phyloP scores from a whole-genome alignment of 768 basidiomycete genomes.

The Termitomyces sp. region DNA sequence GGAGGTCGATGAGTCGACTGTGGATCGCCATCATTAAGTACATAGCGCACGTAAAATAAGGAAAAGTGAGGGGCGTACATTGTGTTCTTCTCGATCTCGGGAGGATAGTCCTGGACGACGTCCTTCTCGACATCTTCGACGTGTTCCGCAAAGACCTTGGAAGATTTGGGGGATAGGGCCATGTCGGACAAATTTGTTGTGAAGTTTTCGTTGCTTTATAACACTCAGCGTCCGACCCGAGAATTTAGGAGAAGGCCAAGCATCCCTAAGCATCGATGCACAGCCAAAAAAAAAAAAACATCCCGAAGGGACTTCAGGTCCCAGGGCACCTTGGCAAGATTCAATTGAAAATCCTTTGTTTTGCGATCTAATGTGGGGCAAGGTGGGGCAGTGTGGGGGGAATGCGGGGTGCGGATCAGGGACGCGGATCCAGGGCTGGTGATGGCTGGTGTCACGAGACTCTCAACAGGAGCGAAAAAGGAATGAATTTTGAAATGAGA shows the following conservation, averaged over 20 bases:
- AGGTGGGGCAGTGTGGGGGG: neutral
- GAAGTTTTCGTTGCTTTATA: neutral
- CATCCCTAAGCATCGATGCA: no score
- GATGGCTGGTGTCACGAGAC: neutral
- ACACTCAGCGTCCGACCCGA: neutral
- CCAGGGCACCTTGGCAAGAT: neutral
- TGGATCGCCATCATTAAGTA: neutral
- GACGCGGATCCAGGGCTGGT: neutral
- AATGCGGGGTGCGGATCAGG: neutral
- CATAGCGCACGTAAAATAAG: neutral
- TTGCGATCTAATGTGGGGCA: neutral
- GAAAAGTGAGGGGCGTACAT: neutral
- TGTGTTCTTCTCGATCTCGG: neutral
- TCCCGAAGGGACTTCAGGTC: neutral
- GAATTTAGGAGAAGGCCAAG: neutral
- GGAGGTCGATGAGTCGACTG: constrained; percentile 29
- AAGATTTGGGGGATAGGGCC: neutral
- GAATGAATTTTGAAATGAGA: neutral
- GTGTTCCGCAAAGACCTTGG: neutral
- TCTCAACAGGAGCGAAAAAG: neutral
- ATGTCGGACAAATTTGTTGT: neutral
- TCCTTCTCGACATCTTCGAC: neutral
- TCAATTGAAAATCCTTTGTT: neutral
- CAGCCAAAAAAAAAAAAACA: neutral
- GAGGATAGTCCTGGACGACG: neutral